phyloP scores from a whole-genome alignment of 176 grass and related monocot species.

The Carex scoparia region DNA sequence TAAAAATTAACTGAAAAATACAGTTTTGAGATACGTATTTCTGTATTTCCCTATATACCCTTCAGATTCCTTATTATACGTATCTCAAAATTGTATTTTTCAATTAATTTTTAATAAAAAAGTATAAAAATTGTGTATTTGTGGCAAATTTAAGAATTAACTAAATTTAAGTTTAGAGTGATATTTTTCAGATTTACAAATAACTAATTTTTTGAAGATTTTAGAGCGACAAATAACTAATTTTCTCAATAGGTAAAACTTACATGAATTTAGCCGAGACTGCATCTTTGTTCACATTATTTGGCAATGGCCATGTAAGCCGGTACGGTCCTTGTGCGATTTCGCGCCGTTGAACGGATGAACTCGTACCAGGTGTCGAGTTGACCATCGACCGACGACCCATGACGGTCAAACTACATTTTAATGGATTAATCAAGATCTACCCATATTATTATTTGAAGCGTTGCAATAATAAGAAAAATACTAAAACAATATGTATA shows the following conservation, averaged over 20 bases:
- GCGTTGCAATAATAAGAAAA: not conserved
- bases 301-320: slow-evolving; percentile 35
- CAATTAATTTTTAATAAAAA: too few species aligned
- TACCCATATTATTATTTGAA: not conserved
- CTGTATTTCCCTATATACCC: too few species aligned
- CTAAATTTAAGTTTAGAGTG: too few species aligned
- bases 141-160: too few species aligned
- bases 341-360: slow-evolving; percentile 24
- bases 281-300: slow-evolving; percentile 34
- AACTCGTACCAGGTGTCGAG: not conserved
- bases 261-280: slow-evolving; percentile 39
- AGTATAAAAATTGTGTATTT: too few species aligned
- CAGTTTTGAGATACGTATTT: too few species aligned
- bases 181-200: too few species aligned
- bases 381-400: slow-evolving; percentile 22
- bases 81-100: too few species aligned
- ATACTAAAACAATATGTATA: not conserved
- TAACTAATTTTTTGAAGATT: too few species aligned
- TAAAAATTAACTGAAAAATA: too few species aligned
- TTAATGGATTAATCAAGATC: not conserved
- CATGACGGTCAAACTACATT: slow-evolving; percentile 27
- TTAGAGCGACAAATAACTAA: too few species aligned
- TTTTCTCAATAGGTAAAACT: not conserved
- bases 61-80: too few species aligned
- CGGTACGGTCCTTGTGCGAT: slow-evolving; percentile 35